Percentiles rank a stretch among this genome's conserved stretches.
Evolutionary conservation across 345 rosid genomes (phyloP).

Genomic region (Turritis glabra): DNA sequence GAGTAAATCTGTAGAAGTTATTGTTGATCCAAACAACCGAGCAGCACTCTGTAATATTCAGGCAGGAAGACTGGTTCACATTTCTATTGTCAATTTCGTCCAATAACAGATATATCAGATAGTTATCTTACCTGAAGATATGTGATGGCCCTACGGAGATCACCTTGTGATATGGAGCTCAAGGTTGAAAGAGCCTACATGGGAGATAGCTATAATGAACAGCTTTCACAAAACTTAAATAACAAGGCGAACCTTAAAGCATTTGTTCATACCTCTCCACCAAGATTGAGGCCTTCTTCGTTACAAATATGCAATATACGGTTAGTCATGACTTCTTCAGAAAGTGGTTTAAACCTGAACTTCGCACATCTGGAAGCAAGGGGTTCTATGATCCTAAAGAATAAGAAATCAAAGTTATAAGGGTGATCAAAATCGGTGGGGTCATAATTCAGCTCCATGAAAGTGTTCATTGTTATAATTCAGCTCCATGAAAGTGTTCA

Average conservation of each 20-base stretch:
- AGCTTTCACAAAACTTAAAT: slow-evolving; percentile 4
- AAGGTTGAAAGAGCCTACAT: slow-evolving; percentile 84
- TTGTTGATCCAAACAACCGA: slow-evolving; percentile 86
- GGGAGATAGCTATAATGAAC: slow-evolving; percentile 1
- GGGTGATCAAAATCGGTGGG: slow-evolving; percentile 17
- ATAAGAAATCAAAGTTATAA: slow-evolving; percentile 20
- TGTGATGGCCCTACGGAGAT: slow-evolving; percentile 96
- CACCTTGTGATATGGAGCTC: slow-evolving; percentile 90
- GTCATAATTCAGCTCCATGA: not conserved
- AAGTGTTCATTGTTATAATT: not conserved
- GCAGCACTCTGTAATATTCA: slow-evolving; percentile 83
- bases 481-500: not conserved
- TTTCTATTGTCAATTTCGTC: not conserved
- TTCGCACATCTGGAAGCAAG: slow-evolving; percentile 99
- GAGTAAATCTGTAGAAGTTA: slow-evolving; percentile 74
- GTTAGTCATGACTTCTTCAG: slow-evolving; percentile 84
- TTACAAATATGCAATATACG: slow-evolving; percentile 82
- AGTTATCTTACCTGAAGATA: slow-evolving; percentile 70
- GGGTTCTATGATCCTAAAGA: slow-evolving; percentile 88
- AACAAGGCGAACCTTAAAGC: slow-evolving; percentile 25
- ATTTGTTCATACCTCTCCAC: slow-evolving; percentile 58
- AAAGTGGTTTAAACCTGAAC: slow-evolving; percentile 97
- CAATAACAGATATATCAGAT: not conserved
- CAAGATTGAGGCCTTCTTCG: slow-evolving; percentile 79
- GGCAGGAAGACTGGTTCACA: not conserved